These are phyloP conservation scores for Leptographium flavum DNA, from an alignment of 2,329 filamentous ascomycete genomes.

Conservation along the genomic window DNA sequence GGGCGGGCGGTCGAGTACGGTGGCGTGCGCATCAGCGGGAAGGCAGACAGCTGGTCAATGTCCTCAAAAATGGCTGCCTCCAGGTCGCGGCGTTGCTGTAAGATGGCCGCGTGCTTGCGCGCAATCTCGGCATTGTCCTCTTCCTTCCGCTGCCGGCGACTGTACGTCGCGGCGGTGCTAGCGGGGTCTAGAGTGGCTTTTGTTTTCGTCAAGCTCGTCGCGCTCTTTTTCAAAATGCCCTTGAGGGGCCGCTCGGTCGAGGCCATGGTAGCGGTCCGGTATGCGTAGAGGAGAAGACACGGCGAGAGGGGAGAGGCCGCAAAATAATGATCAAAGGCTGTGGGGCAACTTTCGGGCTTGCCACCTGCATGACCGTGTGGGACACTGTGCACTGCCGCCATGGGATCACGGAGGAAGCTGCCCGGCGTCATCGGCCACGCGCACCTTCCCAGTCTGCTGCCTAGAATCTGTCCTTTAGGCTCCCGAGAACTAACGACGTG, in stretches of 20 bases:
- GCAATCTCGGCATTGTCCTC: conserved; percentile 46
- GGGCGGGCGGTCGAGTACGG: conserved; percentile 29
- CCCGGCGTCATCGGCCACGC: not conserved
- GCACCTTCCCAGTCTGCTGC: not conserved
- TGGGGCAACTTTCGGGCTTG: not conserved
- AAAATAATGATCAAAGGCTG: not conserved
- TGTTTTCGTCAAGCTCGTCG: no score
- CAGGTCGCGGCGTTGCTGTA: conserved; percentile 70
- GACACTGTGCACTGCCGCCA: not conserved
- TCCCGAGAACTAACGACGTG: no score
- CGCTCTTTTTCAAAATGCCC: conserved; percentile 31
- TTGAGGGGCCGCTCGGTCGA: conserved; percentile 27
- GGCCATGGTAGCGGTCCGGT: conserved; percentile 31
- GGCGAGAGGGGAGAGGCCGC: not conserved
- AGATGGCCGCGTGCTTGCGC: conserved; percentile 65
- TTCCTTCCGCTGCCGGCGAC: conserved; percentile 19
- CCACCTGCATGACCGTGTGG: not conserved
- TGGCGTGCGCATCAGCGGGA: conserved; percentile 25
- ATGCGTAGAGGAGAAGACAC: not conserved
- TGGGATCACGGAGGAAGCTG: not conserved
- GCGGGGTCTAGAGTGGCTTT: conserved; percentile 28
- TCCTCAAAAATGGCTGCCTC: conserved; percentile 59
- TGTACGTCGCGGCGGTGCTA: conserved; percentile 8
- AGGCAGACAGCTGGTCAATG: conserved; percentile 56
- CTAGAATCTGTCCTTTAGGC: no score